phyloP scores from a whole-genome alignment of 768 basidiomycete species.

The Boletus sp. region DNA sequence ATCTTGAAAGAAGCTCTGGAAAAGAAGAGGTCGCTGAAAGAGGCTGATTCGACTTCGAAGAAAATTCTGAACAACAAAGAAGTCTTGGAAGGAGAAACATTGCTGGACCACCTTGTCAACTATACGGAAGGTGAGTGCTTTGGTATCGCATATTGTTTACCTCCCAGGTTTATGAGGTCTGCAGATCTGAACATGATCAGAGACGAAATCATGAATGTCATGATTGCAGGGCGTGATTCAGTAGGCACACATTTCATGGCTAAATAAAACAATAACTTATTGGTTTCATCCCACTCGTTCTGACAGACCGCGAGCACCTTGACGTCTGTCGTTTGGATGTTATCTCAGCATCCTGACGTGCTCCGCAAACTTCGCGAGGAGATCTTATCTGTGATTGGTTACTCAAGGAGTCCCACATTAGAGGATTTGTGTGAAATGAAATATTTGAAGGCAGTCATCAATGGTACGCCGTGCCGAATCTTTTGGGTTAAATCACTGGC shows the following conservation, averaged over 20 bases:
- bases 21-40: constrained; percentile 32
- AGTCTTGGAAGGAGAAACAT: neutral
- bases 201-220: neutral
- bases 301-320: constrained; percentile 32
- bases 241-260: neutral
- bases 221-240: neutral
- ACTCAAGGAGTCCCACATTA: constrained; percentile 27
- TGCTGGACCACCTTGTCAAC: neutral
- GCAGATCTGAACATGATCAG: neutral
- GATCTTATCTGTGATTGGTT: constrained; percentile 28
- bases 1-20: constrained; percentile 48
- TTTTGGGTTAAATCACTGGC: neutral
- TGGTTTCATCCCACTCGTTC: neutral
- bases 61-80: constrained; percentile 3
- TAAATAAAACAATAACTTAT: neutral
- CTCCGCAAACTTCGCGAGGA: constrained; percentile 33
- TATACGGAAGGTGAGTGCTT: neutral
- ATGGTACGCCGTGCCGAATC: constrained; percentile 18
- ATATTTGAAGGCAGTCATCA: constrained; percentile 41
- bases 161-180: neutral
- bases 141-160: neutral
- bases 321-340: constrained; percentile 29
- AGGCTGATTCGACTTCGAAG: constrained; percentile 19
- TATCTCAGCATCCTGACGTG: constrained; percentile 30
- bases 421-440: constrained; percentile 37